Base-by-base conservation (phyloP, 805 yeast genomes). In the Nakazawaea molendinolei region DNA sequence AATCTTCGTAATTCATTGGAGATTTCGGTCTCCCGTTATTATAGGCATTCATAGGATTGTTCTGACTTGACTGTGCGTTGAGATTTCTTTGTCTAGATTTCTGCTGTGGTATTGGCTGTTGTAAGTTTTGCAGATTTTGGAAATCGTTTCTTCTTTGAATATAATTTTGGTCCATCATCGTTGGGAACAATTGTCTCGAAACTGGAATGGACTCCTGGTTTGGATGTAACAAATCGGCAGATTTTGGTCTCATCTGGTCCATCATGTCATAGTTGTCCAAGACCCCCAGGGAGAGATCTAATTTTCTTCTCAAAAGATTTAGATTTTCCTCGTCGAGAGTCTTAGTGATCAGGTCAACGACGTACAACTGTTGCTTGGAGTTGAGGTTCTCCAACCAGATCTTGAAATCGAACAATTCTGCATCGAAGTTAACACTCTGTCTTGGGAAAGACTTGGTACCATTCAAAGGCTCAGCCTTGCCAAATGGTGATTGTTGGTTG, bases 241-340 rank as follows among this genome's bases (percentile, higher is more conserved):
- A 62, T 39, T 63, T 57, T 21, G 71, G 68, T 44, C 71, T 56
- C 7, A 28, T 12, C 23, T 37, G 40, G 9, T 32, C 40, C 15
- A 31, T 23, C 14, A 27, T 27, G 16, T 37, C 40, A 8, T 29
- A 30, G 16, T 35, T 35, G 6, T 29, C 39, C 20, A 36, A 22
- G 6, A 28, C 7, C 4, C 15, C 17, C 12, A 28, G 8, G 12
- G 37, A 27, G 6, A 23, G 12, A 15, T 38, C 41, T 27, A 38
- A 38, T 19, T 38, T 38, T 6, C 36, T 28, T 15, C 33, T 38
- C 34, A 38, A 29, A 22, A 38, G 32, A 13, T 33, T 32, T 18
- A 33, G 24, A 23, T 38, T 38, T n/a, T 38, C 41, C 12, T 12
- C 18, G 29, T 29, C 33, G 16, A 38, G 28, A n/a, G 37, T 33